A percentile compares a stretch with the other conserved stretches of the same genome.
Conservation (phyloP, 495 filamentous ascomycete species). For the Penicillium bovifimosum region DNA sequence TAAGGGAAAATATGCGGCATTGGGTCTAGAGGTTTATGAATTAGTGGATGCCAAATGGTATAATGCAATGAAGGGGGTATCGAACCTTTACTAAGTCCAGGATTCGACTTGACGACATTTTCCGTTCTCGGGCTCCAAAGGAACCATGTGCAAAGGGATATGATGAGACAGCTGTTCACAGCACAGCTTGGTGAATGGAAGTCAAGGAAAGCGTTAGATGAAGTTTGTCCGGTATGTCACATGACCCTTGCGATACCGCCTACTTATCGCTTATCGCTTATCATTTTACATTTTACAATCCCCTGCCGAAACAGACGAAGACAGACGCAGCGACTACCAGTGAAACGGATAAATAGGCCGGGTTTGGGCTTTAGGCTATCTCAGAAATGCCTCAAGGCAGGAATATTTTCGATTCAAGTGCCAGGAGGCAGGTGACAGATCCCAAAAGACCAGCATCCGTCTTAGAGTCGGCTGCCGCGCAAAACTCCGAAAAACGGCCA, state of each 20-base stretch:
- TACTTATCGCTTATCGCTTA: not conserved
- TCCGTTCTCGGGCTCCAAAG: not conserved
- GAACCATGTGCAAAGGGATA: not conserved
- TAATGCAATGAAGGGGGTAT: not conserved
- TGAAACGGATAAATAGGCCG: not conserved
- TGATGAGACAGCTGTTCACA: not conserved
- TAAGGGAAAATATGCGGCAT: constrained; percentile 85
- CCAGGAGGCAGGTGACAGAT: not conserved
- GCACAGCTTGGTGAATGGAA: not conserved
- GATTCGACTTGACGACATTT: constrained; percentile 70
- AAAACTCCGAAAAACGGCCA: not conserved
- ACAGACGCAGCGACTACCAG: no score
- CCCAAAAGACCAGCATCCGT: not conserved
- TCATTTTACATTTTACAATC: not conserved
- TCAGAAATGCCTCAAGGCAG: not conserved
- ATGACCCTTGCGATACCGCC: not conserved
- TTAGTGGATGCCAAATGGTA: not conserved
- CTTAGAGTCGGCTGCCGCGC: not conserved
- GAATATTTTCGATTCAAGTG: not conserved
- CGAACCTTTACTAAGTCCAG: constrained; percentile 73
- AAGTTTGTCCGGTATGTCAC: not conserved
- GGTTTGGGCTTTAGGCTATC: not conserved
- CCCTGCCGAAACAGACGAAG: no score
- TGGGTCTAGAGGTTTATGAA: constrained; percentile 52
- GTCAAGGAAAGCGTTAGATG: not conserved